A percentile compares a stretch with the other conserved stretches of the same genome.
These are phyloP conservation scores for Aspergillus felis DNA, from an alignment of 2,329 filamentous ascomycete genomes.

Conservation along the genomic window DNA sequence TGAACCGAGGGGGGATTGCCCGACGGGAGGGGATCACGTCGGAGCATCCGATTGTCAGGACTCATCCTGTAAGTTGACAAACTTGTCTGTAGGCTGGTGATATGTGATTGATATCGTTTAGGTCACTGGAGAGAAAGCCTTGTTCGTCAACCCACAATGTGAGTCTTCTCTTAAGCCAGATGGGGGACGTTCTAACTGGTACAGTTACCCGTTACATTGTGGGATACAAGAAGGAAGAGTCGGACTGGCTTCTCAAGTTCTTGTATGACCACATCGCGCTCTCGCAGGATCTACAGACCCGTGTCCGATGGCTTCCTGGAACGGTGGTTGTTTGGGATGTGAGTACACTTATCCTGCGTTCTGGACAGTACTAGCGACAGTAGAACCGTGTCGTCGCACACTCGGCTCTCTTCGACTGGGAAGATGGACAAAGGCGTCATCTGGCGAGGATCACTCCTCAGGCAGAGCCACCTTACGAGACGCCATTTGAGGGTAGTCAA, in stretches of 20 bases:
- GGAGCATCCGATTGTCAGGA: conserved; percentile 73
- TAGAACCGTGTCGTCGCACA: conserved; percentile 73
- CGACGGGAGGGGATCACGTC: conserved; percentile 71
- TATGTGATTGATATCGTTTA: conserved; percentile 2
- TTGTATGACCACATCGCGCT: conserved; percentile 70
- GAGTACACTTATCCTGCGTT: conserved; percentile 19
- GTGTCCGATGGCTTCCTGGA: conserved; percentile 73
- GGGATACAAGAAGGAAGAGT: conserved; percentile 82
- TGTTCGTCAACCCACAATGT: conserved; percentile 83
- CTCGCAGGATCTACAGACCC: conserved; percentile 67
- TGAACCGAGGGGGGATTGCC: conserved; percentile 64
- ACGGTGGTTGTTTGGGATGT: conserved; percentile 82
- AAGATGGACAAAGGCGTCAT: conserved; percentile 71
- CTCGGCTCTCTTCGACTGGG: conserved; percentile 77
- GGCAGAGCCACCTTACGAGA: conserved; percentile 74
- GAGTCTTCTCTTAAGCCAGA: conserved; percentile 29
- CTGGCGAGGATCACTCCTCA: conserved; percentile 79
- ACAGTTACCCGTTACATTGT: conserved; percentile 75
- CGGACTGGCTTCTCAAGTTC: conserved; percentile 71
- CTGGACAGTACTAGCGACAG: conserved; percentile 8
- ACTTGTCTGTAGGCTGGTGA: not conserved
- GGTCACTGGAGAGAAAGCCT: conserved; percentile 73
- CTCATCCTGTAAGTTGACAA: conserved; percentile 57
- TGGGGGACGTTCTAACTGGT: not conserved
- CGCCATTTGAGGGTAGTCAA: conserved; percentile 45